A percentile compares a stretch with the other conserved stretches of the same genome.
Evolutionary conservation across 2,329 filamentous ascomycete genomes (phyloP).

Genomic region (Pseudogymnoascus verrucosus): DNA sequence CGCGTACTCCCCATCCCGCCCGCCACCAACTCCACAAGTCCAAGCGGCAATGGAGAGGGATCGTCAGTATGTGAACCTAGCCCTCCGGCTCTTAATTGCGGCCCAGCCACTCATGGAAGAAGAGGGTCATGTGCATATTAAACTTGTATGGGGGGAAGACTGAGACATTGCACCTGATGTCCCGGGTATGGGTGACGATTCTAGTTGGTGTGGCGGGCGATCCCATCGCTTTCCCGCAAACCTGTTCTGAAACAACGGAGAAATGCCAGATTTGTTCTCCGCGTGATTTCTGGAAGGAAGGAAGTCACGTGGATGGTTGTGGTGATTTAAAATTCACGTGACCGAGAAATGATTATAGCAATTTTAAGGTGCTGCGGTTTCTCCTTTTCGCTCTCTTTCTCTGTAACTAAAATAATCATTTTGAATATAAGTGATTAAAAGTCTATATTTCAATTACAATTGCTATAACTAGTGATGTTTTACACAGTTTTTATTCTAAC

Average conservation of each 20-base stretch:
- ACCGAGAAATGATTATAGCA: too few relatives aligned
- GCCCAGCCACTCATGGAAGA: background rate
- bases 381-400: too few relatives aligned
- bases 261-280: background rate
- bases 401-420: background rate
- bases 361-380: too few relatives aligned
- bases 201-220: background rate
- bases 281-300: background rate
- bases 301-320: too few relatives aligned
- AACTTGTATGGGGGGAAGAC: background rate
- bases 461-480: background rate
- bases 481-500: background rate
- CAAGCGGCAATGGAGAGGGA: background rate
- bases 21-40: background rate
- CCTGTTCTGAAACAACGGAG: slow-evolving; percentile 2
- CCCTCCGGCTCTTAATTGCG: background rate
- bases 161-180: background rate
- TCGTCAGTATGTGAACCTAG: background rate
- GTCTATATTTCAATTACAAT: background rate
- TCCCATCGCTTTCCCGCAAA: background rate
- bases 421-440: background rate
- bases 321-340: too few relatives aligned
- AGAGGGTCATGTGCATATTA: background rate
- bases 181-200: background rate
- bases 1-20: background rate